A percentile compares a stretch with the other conserved stretches of the same genome.
Evolutionary conservation across 1,139 yeast genomes (phyloP).

Genomic region (Hemisphaericaspora subhashii): DNA sequence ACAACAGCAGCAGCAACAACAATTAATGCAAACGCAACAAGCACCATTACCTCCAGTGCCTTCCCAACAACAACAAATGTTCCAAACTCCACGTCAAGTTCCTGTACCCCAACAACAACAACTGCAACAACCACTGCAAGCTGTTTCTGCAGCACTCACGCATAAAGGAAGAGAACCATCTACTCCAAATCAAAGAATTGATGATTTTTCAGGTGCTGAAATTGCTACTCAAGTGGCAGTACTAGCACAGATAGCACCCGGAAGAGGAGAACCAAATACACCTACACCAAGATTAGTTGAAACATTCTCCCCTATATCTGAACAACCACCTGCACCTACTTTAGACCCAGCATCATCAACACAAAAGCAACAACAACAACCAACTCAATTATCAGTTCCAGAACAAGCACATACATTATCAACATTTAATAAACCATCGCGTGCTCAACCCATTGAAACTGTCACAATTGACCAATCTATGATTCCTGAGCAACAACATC

Average conservation of each 20-base stretch:
- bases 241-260: slow-evolving; percentile 10
- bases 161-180: slow-evolving; percentile 9
- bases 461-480: neutral
- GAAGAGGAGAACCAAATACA: slow-evolving; percentile 8
- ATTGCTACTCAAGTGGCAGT: slow-evolving; percentile 17
- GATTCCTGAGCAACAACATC: slow-evolving; percentile 38
- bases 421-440: slow-evolving; percentile 19
- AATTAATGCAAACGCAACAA: slow-evolving; percentile 8
- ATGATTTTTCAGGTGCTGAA: slow-evolving; percentile 11
- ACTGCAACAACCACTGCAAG: slow-evolving; percentile 13
- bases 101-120: slow-evolving; percentile 13
- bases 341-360: slow-evolving; percentile 21
- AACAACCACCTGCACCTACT: slow-evolving; percentile 10
- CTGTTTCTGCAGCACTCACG: slow-evolving; percentile 12
- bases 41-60: slow-evolving; percentile 5
- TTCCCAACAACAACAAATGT: slow-evolving; percentile 8
- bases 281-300: slow-evolving; percentile 14
- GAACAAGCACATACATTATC: slow-evolving; percentile 65
- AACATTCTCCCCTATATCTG: slow-evolving; percentile 6
- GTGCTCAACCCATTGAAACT: slow-evolving; percentile 8
- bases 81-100: slow-evolving; percentile 10
- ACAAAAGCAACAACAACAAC: slow-evolving; percentile 9
- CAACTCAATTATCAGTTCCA: slow-evolving; percentile 49
- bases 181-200: slow-evolving; percentile 11
- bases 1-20: slow-evolving; percentile 8